Evolutionary conservation across 345 rosid species (phyloP).

Genomic region (Eucalyptus virginea): DNA sequence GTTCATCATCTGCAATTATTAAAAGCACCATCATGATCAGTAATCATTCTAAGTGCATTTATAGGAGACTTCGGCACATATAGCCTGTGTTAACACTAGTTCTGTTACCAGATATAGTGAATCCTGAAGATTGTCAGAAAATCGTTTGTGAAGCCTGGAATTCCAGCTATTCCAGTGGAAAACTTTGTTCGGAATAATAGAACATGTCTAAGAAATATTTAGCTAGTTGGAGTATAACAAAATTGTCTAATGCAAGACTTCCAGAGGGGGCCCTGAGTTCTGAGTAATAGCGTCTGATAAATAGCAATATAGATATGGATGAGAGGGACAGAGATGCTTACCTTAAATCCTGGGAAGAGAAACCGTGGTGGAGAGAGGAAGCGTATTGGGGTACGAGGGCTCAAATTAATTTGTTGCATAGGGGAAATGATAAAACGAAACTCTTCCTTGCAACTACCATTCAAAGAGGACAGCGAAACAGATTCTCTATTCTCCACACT

Average conservation of each 20-base stretch:
- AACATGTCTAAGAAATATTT: neutral
- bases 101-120: neutral
- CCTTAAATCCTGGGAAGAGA: neutral
- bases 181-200: neutral
- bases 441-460: neutral
- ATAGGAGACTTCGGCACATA: accelerated
- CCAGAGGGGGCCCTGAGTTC: neutral
- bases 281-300: neutral
- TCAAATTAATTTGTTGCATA: neutral
- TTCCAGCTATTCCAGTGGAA: neutral
- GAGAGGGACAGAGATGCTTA: neutral
- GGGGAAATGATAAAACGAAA: neutral
- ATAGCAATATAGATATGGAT: neutral
- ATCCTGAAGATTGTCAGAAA: neutral
- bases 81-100: neutral
- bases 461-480: neutral
- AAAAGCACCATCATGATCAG: neutral
- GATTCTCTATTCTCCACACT: neutral
- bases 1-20: neutral
- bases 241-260: neutral
- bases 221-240: neutral
- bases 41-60: neutral
- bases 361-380: neutral
- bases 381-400: neutral
- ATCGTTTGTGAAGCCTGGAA: neutral